Evolutionary conservation across 257 asterid genomes (phyloP), one percentile per base, ranked within the genome.

Genomic region (Euphrasia confusa): DNA sequence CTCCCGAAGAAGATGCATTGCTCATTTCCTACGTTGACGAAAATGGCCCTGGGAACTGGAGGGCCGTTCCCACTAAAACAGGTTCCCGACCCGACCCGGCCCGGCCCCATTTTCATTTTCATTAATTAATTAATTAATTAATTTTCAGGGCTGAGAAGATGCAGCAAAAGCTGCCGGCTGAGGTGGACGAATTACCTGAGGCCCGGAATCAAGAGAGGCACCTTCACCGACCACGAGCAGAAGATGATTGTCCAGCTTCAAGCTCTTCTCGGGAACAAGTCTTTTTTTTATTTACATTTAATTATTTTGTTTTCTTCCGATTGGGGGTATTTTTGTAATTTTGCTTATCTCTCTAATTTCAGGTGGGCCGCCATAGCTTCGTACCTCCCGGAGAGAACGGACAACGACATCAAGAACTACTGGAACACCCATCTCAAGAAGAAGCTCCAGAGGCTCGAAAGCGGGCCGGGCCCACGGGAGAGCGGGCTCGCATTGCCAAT

Each of bases 281-380:
- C 74, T 17, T 72, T 18, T 10, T 28, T 30, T 3, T 54, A 0
- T 17, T 53, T 48, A 4, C 8, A 4, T 48, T 10, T 45, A 8
- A 45, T 45, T 45, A 8, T 5, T 1, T 47, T 13, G 24, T 12
- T 47, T 47, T 12, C 7, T 13, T 52, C 3, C 78, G 87, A 21
- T 21, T 21, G 24, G 97, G 73, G 40, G 10, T 35, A 35, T 5
- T 35, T 35, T 35, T 35, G 40, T 35, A 35, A 35, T 35, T 35
- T 7, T 33, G 2, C 2, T 21, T 21, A 21, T 21, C 24, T 7
- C 40, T 35, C 2, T 2, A 10, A 7, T 44, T 53, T 4, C 78
- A 93, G 99, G 72, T 93, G 99, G 99, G 99, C 99, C 9, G 96
- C 99, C 28, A 89, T 93, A 58, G 97, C 99, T 66, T 83, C 96